Evolutionary conservation across 2,329 filamentous ascomycete species (phyloP).

Genomic region (Xylaria arbuscula): DNA sequence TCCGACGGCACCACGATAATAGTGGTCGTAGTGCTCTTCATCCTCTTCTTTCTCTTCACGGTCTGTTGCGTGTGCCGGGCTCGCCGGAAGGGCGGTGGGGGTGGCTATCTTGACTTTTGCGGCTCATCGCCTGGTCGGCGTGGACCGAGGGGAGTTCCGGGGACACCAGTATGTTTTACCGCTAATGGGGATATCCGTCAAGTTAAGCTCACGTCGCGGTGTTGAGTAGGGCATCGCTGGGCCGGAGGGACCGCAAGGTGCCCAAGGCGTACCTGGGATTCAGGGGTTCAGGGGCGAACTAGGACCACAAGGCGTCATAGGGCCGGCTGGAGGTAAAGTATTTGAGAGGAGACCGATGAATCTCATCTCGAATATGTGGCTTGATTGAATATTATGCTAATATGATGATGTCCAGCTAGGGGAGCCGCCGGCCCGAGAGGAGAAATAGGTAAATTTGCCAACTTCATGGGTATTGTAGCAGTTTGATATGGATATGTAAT

Average conservation of each 20-base stretch:
- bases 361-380: constrained; percentile 51
- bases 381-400: neutral
- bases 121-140: constrained; percentile 10
- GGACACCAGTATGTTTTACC: constrained; percentile 17
- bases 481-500: neutral
- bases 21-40: constrained; percentile 33
- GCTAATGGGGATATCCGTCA: neutral
- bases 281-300: constrained; percentile 15
- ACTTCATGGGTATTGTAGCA: neutral
- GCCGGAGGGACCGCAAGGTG: constrained; percentile 12
- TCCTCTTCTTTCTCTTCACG: constrained; percentile 35
- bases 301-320: constrained; percentile 16
- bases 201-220: neutral
- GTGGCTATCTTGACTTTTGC: neutral
- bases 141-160: constrained; percentile 27
- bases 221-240: constrained; percentile 13
- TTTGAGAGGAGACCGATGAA: neutral
- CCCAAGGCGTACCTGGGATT: constrained; percentile 9
- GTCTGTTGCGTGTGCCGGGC: constrained; percentile 33
- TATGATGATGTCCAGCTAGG: neutral
- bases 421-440: constrained; percentile 27
- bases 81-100: constrained; percentile 9
- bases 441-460: constrained; percentile 23
- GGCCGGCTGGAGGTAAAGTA: constrained; percentile 24
- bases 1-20: constrained; percentile 21